These are phyloP conservation scores for Acorus gramineus DNA, from an alignment of 106 monocot genomes.

Conservation along the genomic window DNA sequence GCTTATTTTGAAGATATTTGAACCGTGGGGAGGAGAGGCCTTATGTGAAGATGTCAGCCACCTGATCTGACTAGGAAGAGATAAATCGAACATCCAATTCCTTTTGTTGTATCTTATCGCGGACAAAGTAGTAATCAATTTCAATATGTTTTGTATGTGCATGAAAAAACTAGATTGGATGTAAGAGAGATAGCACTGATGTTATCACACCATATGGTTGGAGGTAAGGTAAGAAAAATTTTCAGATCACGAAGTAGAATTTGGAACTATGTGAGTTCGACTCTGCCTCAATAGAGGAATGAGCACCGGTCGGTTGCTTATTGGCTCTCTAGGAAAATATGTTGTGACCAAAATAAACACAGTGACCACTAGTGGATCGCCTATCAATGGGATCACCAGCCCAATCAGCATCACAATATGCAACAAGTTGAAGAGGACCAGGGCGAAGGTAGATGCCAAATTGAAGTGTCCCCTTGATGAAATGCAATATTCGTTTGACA, in stretches of 20 bases:
- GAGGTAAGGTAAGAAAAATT: not conserved
- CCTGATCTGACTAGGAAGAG: too few species aligned
- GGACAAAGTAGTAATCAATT: not conserved
- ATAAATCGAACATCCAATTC: too few species aligned
- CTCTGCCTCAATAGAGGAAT: not conserved
- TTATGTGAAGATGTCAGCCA: too few species aligned
- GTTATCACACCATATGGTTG: conserved; percentile 3
- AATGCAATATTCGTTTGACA: not conserved
- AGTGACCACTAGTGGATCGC: not conserved
- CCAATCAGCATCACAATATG: conserved; percentile 5
- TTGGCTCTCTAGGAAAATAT: not conserved
- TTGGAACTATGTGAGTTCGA: not conserved
- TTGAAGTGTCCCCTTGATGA: not conserved
- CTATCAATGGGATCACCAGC: not conserved
- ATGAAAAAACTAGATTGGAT: not conserved
- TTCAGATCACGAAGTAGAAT: not conserved
- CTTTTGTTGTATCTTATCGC: not conserved
- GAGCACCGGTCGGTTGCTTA: not conserved
- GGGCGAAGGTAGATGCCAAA: not conserved
- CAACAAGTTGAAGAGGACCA: too few species aligned
- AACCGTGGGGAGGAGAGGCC: too few species aligned
- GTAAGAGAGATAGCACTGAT: not conserved
- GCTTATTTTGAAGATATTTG: too few species aligned
- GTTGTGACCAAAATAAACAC: not conserved
- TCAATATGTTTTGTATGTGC: conserved; percentile 1